phyloP scores from a whole-genome alignment of 2,329 filamentous ascomycete species.

The Pyrenophora teres region DNA sequence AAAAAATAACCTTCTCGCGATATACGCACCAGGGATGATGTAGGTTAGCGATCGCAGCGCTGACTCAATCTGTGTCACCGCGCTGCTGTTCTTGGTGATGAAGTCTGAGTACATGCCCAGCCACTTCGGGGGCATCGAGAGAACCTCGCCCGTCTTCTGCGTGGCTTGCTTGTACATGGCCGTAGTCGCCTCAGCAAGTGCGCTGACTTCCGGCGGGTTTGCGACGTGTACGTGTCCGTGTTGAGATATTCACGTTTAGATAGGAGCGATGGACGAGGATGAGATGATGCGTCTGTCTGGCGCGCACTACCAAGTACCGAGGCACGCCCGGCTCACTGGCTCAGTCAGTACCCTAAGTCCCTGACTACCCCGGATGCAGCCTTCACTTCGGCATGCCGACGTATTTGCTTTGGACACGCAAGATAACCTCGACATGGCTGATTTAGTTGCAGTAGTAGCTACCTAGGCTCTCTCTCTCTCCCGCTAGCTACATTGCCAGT shows the following conservation, averaged over 20 bases:
- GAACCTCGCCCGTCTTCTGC: slow-evolving; percentile 51
- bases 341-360: background rate
- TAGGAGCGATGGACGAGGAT: slow-evolving; percentile 25
- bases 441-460: background rate
- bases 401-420: background rate
- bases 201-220: slow-evolving; percentile 14
- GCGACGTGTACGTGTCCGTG: slow-evolving; percentile 23
- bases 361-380: slow-evolving; percentile 18
- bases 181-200: slow-evolving; percentile 25
- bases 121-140: slow-evolving; percentile 68
- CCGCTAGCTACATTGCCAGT: too few species aligned
- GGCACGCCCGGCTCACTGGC: slow-evolving; percentile 24
- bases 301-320: slow-evolving; percentile 34
- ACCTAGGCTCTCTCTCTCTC: too few species aligned
- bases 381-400: slow-evolving; percentile 10
- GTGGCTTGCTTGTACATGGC: slow-evolving; percentile 48
- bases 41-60: slow-evolving; percentile 91
- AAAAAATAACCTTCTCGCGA: background rate
- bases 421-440: background rate
- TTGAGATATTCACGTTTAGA: slow-evolving; percentile 26
- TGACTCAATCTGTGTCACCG: slow-evolving; percentile 94
- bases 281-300: slow-evolving; percentile 29
- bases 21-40: slow-evolving; percentile 76
- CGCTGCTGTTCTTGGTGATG: slow-evolving; percentile 91
- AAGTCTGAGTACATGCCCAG: slow-evolving; percentile 80